A percentile compares a stretch with the other conserved stretches of the same genome.
phyloP scores from a whole-genome alignment of 768 basidiomycete genomes.

The Phanerochaete sordida region DNA sequence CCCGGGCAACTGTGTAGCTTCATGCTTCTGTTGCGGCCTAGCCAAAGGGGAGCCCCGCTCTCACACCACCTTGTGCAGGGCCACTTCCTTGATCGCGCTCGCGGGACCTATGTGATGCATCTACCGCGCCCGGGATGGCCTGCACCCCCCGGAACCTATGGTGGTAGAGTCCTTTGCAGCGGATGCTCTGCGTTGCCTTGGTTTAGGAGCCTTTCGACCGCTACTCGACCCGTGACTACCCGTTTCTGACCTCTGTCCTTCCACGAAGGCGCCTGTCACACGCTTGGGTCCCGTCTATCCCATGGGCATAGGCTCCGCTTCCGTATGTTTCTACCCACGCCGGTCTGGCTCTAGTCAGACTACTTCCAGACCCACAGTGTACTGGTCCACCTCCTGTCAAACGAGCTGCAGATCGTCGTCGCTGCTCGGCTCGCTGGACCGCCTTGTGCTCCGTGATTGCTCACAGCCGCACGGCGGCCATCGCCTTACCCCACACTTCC shows the following conservation, averaged over 20 bases:
- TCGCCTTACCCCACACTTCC: not conserved
- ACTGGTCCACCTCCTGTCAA: not conserved
- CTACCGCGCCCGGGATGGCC: not conserved
- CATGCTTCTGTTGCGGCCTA: not conserved
- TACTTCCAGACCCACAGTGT: not conserved
- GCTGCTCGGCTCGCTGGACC: not conserved
- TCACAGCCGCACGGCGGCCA: not conserved
- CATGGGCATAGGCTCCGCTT: not conserved
- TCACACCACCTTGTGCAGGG: not conserved
- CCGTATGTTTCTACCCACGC: slow-evolving; percentile 4
- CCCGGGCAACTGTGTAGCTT: not conserved
- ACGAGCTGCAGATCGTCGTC: not conserved
- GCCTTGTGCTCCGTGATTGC: not conserved
- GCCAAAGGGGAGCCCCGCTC: not conserved
- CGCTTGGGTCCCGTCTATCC: slow-evolving; percentile 1
- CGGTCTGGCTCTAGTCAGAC: not conserved
- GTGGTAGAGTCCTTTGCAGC: not conserved
- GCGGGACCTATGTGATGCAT: slow-evolving; percentile 2
- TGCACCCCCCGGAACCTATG: slow-evolving; percentile 1
- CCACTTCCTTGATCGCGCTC: slow-evolving; percentile 1
- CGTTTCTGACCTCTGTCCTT: slow-evolving; percentile 5
- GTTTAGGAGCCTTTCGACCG: slow-evolving; percentile 7
- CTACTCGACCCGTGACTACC: slow-evolving; percentile 1
- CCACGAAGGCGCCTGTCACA: slow-evolving; percentile 4
- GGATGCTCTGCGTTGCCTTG: slow-evolving; percentile 11